Evolutionary conservation across 768 basidiomycete genomes (phyloP), one percentile per base, ranked within the genome.

Genomic region (Boletellus ananiceps): DNA sequence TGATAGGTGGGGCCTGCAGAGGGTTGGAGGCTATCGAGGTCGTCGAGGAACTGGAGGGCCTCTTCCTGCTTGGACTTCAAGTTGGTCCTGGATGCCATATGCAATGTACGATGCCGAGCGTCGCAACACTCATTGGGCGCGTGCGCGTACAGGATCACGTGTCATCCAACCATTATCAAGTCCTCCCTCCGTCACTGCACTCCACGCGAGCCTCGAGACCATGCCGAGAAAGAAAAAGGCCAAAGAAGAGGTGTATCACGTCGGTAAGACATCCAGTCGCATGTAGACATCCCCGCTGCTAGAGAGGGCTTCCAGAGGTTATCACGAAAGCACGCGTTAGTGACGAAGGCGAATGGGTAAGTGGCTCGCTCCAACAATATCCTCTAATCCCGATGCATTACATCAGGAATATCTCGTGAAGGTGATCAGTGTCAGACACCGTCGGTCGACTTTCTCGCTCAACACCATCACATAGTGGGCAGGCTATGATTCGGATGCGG

Each of bases 11-110:
- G 64, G 5, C 40, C 48, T n/a, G 57, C 46, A n/a, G 60, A 50
- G 19, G 79, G 77, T 16, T 82, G 73, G 42, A 95, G 79, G 27
- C 83, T 86, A 65, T 98, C 94, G 42, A 98, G 86, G 64, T 95
- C 93, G 62, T 96, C 92, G 39, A 98, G 84, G 70, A 98, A 85
- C 62, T 85, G 86, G 18, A 93, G 83, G 18, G 91, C 95, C 67
- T 98, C 94, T 61, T 88, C 78, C 52, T 88, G 82, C 64, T 88
- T 90, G 25, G 86, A 84, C 69, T 86, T 19, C 19, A 19, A 19
- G 19, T 3, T 89, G 40, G 83, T 69, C 65, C 76, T 78, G 25
- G 66, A 61, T 31, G 71, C 31, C 71, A 74, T 76, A 44, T 33
- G 15, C 18, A 18, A 25, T 46, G 36, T 18, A 7, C 13, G 36